phyloP scores from a whole-genome alignment of 2,329 filamentous ascomycete species.

The Epichloe baconii region DNA sequence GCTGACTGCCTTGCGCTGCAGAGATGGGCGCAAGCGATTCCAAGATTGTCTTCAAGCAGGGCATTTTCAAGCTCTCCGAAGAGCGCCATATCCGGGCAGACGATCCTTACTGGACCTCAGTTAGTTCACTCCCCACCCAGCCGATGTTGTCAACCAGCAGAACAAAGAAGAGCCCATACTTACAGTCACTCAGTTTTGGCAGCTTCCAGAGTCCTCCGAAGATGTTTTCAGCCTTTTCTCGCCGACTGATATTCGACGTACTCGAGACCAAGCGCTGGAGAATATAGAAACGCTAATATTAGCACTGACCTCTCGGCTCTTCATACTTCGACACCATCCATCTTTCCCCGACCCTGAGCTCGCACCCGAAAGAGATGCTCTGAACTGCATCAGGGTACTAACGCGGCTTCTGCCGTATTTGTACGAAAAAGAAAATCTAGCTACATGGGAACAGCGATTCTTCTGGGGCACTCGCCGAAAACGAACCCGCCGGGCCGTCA shows the following conservation, averaged over 20 bases:
- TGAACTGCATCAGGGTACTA: slow-evolving; percentile 88
- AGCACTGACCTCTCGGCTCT: slow-evolving; percentile 70
- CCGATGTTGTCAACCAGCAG: not conserved
- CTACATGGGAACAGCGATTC: slow-evolving; percentile 81
- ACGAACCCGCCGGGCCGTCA: slow-evolving; percentile 51
- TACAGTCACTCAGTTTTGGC: slow-evolving; percentile 62
- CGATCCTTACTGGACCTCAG: slow-evolving; percentile 86
- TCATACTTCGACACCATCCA: slow-evolving; percentile 72
- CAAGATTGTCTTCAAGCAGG: slow-evolving; percentile 97
- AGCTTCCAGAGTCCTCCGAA: slow-evolving; percentile 86
- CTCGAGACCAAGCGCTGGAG: slow-evolving; percentile 69
- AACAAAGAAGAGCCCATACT: not conserved
- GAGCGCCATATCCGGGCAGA: slow-evolving; percentile 76
- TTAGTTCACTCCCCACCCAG: slow-evolving; percentile 30
- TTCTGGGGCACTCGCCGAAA: slow-evolving; percentile 74
- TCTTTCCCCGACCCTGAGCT: slow-evolving; percentile 81
- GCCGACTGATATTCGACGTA: slow-evolving; percentile 74
- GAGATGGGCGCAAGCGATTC: slow-evolving; percentile 95
- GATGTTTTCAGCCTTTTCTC: slow-evolving; percentile 99
- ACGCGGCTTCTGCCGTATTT: slow-evolving; percentile 83
- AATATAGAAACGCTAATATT: slow-evolving; percentile 85
- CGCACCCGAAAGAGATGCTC: slow-evolving; percentile 72
- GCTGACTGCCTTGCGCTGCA: slow-evolving; percentile 14
- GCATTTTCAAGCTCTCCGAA: slow-evolving; percentile 93
- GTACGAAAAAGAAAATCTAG: slow-evolving; percentile 76